Base-by-base conservation (phyloP, 441 rosid species). In the Aquilaria agallochum region DNA sequence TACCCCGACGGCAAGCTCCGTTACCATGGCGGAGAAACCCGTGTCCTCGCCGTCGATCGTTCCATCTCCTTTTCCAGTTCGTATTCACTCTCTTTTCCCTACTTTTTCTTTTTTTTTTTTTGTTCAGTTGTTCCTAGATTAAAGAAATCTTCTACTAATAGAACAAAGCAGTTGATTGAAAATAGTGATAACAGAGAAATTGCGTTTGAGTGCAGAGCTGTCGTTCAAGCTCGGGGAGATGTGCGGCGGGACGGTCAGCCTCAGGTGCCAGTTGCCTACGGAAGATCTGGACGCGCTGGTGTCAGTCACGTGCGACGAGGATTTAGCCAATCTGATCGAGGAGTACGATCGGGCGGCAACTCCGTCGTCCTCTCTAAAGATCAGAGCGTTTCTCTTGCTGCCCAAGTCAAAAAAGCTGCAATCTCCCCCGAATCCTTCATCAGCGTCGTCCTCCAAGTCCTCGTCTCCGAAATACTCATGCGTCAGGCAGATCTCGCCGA, bases 251-350 rank as follows among this genome's bases (percentile, higher is more conserved):
- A 3, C 67, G 14, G 85, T 76, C 76, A 77, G 56, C 70, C 62
- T 90, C 4, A 95, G 96, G 27, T 92, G 96, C 78, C 94, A 88
- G 67, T 76, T 90, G 69, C 98, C 96, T 10, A 72, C 78, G 3
- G 96, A 88, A 52, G 98, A 92, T 74, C 81, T 92, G 2, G 98
- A 92, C 67, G 92, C 97, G n/a, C 81, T 92, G 65, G 83, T 90
- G 27, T 83, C 92, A 48, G 71, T 92, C 60, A 78, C 90, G 62
- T 88, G 87, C 55, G 94, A 86, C 75, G 97, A 90, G 73, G 98
- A 92, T 72, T 79, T 92, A 11, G 79, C 72, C 14, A 90, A 89
- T 78, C 83, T 92, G 70, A 75, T 92, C 68, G 98, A 92, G 70
- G 98, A 88, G 72, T 92, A 92, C 67, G 95, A 88, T 71, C 77